phyloP scores from a whole-genome alignment of 2,329 filamentous ascomycete species.

The Aureobasidium sp. region DNA sequence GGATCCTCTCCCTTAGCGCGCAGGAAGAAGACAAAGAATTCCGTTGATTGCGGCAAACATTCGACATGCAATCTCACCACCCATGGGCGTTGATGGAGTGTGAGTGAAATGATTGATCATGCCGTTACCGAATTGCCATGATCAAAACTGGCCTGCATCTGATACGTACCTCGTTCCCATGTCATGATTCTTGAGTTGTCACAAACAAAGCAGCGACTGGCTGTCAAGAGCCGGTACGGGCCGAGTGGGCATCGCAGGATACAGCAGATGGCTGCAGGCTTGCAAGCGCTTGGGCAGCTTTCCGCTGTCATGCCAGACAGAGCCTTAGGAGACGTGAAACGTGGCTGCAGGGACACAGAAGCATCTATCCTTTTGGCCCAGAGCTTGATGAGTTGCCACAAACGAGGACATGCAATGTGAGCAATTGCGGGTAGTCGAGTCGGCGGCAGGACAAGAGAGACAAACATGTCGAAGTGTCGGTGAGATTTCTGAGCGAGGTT shows the following conservation, averaged over 20 bases:
- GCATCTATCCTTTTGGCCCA: conserved; percentile 1
- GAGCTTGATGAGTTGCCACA: not conserved
- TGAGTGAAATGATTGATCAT: not conserved
- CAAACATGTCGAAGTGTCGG: not conserved
- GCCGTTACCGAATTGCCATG: not conserved
- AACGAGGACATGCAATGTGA: not conserved
- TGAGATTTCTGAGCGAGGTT: not conserved
- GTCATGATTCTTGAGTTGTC: conserved; percentile 12
- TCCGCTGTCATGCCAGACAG: conserved; percentile 10
- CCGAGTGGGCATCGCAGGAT: conserved; percentile 11
- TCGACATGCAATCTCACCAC: not conserved
- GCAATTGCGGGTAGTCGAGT: not conserved
- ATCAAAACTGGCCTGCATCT: conserved; percentile 1
- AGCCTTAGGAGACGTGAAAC: conserved; percentile 12
- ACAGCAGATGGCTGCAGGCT: conserved; percentile 9
- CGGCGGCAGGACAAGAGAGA: not conserved
- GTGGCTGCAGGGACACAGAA: conserved; percentile 11
- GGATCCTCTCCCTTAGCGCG: not conserved
- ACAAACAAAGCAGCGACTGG: conserved; percentile 11
- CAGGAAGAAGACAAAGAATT: not conserved
- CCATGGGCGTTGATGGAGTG: not conserved
- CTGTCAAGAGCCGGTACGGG: conserved; percentile 5
- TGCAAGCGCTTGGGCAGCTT: conserved; percentile 10
- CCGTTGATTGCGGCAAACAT: not conserved
- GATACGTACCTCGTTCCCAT: conserved; percentile 9